A percentile compares a stretch with the other conserved stretches of the same genome.
These are phyloP conservation scores for Cutaneotrichosporon dermatis DNA, from an alignment of 1,284 basidiomycete species.

Conservation along the genomic window DNA sequence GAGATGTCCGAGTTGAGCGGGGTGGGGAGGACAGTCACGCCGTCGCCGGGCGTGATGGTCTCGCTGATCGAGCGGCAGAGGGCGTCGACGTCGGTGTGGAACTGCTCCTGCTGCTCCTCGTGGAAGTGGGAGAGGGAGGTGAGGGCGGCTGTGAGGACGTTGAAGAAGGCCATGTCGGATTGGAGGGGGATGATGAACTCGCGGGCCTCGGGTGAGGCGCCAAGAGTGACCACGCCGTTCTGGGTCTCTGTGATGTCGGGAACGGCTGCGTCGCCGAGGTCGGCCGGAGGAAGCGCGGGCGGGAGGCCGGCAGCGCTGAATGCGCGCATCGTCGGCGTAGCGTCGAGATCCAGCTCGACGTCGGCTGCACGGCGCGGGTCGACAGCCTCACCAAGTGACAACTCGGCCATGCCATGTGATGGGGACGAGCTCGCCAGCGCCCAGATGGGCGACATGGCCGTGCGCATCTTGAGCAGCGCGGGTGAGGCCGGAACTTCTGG, in stretches of 20 bases:
- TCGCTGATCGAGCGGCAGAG: conserved; percentile 62
- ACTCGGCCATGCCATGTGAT: conserved; percentile 27
- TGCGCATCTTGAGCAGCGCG: conserved; percentile 25
- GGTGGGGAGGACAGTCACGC: conserved; percentile 22
- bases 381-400: conserved; percentile 34
- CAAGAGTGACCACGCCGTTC: too few species aligned
- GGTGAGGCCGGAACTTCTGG: conserved; percentile 35
- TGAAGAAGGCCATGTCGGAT: conserved; percentile 78
- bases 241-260: too few species aligned
- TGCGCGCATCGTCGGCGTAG: conserved; percentile 9
- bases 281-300: neutral
- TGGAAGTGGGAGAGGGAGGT: conserved; percentile 66
- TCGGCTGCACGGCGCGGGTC: neutral
- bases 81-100: conserved; percentile 58
- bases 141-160: conserved; percentile 67
- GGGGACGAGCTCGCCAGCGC: conserved; percentile 35
- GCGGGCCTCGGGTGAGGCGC: conserved; percentile 6
- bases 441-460: conserved; percentile 45
- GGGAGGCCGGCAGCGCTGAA: neutral
- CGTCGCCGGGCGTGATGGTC: conserved; percentile 57
- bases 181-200: conserved; percentile 76
- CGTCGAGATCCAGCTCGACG: conserved; percentile 6
- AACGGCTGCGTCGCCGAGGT: too few species aligned
- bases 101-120: conserved; percentile 59
- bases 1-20: conserved; percentile 20